Evolutionary conservation across 495 filamentous ascomycete species (phyloP).

Genomic region (Lineolata rhizophorae): DNA sequence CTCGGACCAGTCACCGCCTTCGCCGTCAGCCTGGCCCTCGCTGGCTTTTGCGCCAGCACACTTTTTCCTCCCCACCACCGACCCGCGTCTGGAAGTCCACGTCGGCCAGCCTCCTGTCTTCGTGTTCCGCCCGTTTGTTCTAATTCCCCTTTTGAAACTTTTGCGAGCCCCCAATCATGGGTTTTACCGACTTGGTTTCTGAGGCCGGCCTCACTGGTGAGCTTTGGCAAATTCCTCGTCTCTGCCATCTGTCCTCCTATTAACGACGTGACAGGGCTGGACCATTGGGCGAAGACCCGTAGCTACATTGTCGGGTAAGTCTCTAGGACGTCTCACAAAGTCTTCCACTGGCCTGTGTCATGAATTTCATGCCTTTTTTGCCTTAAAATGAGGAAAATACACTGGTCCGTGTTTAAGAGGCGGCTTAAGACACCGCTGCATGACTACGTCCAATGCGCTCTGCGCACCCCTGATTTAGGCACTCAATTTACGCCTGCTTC

Average conservation of each 20-base stretch:
- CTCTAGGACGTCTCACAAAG: conserved; percentile 5
- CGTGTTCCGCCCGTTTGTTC: no score
- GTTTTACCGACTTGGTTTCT: conserved; percentile 80
- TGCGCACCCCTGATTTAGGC: conserved; percentile 59
- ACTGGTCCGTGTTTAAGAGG: conserved; percentile 99
- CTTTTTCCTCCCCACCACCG: no score
- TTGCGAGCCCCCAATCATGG: no score
- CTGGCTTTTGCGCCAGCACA: no score
- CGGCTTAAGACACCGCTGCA: conserved; percentile 87
- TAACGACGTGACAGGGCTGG: conserved; percentile 47
- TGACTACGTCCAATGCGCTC: conserved; percentile 66
- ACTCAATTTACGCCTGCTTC: background rate
- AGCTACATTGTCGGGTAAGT: conserved; percentile 88
- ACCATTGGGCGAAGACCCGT: conserved; percentile 73
- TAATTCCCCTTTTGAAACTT: no score
- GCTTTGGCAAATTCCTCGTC: conserved; percentile 13
- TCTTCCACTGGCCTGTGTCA: conserved; percentile 5
- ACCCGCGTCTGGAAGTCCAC: no score
- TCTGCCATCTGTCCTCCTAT: conserved; percentile 7
- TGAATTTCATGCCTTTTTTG: conserved; percentile 1
- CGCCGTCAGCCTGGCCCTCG: no score
- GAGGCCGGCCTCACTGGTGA: conserved; percentile 72
- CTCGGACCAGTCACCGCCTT: no score
- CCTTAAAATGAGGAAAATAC: conserved; percentile 78
- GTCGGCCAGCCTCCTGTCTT: no score